phyloP scores from a whole-genome alignment of 2,329 filamentous ascomycete species.

The Verticillium nonalfalfae region DNA sequence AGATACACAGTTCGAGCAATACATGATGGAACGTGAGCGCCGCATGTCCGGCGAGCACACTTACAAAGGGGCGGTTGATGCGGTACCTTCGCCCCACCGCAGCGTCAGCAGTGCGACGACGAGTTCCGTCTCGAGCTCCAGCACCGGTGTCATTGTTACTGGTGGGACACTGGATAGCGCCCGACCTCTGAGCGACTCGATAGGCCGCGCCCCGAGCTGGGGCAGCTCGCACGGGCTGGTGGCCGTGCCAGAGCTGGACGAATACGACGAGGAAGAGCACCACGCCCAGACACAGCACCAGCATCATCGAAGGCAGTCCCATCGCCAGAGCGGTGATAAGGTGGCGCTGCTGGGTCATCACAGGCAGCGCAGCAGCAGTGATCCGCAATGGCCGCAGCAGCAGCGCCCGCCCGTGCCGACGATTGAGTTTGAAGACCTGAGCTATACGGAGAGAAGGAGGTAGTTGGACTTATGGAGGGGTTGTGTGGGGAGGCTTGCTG shows the following conservation, averaged over 20 bases:
- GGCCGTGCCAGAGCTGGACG: conserved; percentile 31
- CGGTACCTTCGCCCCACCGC: conserved; percentile 8
- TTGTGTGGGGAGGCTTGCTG: neutral
- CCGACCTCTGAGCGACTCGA: conserved; percentile 12
- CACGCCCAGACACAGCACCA: neutral
- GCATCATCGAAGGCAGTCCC: neutral
- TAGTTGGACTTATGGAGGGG: neutral
- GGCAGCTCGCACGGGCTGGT: conserved; percentile 28
- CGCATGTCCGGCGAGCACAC: conserved; percentile 25
- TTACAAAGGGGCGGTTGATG: conserved; percentile 15
- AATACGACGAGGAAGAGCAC: conserved; percentile 6
- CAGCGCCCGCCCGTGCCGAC: neutral
- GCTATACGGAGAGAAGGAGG: neutral
- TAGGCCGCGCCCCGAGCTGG: conserved; percentile 25
- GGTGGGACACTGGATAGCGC: conserved; percentile 12
- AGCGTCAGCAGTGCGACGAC: conserved; percentile 17
- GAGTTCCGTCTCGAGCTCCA: conserved; percentile 6
- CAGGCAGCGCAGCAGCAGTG: conserved; percentile 4
- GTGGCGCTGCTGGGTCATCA: conserved; percentile 19
- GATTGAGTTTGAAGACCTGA: neutral
- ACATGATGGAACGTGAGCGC: conserved; percentile 21
- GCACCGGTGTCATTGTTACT: conserved; percentile 11
- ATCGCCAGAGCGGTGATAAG: conserved; percentile 15
- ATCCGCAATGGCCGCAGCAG: neutral
- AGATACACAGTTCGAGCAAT: conserved; percentile 19